Evolutionary conservation across 2,329 filamentous ascomycete genomes (phyloP).

Genomic region (Neoarthrinium moseri): DNA sequence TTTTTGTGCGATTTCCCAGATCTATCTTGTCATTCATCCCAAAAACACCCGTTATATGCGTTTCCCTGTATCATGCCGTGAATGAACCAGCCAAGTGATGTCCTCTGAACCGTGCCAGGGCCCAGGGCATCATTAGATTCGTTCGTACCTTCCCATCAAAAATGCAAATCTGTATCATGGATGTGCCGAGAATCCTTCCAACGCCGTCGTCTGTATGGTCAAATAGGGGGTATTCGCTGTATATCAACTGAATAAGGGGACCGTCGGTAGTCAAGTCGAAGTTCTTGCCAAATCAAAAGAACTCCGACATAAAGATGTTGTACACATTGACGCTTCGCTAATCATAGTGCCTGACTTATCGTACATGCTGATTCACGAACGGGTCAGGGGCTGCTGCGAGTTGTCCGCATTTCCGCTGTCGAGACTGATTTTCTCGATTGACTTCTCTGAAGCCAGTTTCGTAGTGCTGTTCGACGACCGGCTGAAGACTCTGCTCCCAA

Average conservation of each 20-base stretch:
- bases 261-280: constrained; percentile 16
- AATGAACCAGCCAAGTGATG: constrained; percentile 7
- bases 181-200: constrained; percentile 17
- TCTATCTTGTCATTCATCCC: constrained; percentile 22
- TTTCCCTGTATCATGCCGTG: constrained; percentile 14
- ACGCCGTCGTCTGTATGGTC: constrained; percentile 22
- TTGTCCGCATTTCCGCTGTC: constrained; percentile 34
- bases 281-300: constrained; percentile 11
- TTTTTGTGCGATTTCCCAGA: constrained; percentile 25
- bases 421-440: constrained; percentile 42
- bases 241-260: constrained; percentile 19
- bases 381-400: constrained; percentile 13
- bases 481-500: constrained; percentile 58
- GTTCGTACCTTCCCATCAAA: background rate
- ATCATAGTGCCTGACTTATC: background rate
- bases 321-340: constrained; percentile 16
- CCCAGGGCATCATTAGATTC: background rate
- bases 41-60: constrained; percentile 27
- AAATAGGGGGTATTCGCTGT: constrained; percentile 26
- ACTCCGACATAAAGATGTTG: constrained; percentile 17
- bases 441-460: constrained; percentile 10
- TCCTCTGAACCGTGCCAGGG: background rate
- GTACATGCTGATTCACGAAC: constrained; percentile 7
- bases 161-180: constrained; percentile 15
- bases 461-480: constrained; percentile 44